These are phyloP conservation scores for Phlebiopsis gigantea DNA, from an alignment of 768 basidiomycete genomes.

Conservation along the genomic window DNA sequence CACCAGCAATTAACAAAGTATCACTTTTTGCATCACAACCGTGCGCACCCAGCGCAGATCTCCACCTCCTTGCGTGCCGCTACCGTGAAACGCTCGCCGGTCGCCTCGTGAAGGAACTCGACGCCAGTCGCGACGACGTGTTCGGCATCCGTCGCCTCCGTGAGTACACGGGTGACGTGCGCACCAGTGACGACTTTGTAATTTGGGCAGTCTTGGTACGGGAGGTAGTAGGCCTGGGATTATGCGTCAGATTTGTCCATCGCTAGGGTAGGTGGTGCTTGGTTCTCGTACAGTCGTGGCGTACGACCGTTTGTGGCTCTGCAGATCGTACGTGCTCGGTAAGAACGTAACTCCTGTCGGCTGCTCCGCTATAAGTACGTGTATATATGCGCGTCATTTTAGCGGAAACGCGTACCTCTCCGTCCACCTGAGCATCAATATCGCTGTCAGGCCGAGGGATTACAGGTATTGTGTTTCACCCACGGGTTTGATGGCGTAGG, in stretches of 20 bases:
- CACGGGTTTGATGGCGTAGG: constrained; percentile 3
- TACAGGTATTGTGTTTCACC: neutral
- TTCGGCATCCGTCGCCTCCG: neutral
- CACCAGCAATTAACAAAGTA: neutral
- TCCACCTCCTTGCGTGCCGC: constrained; percentile 9
- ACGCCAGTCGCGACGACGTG: constrained; percentile 3
- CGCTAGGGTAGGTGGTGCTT: neutral
- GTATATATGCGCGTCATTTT: neutral
- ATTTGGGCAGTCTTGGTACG: constrained; percentile 14
- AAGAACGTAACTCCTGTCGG: constrained; percentile 4
- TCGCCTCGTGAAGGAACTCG: constrained; percentile 3
- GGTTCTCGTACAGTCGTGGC: constrained; percentile 7
- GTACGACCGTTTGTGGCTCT: constrained; percentile 10
- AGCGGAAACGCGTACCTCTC: constrained; percentile 3
- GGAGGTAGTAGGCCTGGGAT: constrained; percentile 10
- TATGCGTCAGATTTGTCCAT: neutral
- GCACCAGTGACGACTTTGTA: constrained; percentile 10
- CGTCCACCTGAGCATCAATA: constrained; percentile 9
- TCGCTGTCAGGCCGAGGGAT: neutral
- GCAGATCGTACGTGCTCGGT: constrained; percentile 11
- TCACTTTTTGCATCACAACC: neutral
- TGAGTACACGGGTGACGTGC: constrained; percentile 6
- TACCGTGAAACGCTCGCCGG: constrained; percentile 4
- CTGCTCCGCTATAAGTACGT: neutral
- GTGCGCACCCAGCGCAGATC: constrained; percentile 10